Conservation (phyloP, 208 protist genomes). For the Tritrichomonas foetus region DNA sequence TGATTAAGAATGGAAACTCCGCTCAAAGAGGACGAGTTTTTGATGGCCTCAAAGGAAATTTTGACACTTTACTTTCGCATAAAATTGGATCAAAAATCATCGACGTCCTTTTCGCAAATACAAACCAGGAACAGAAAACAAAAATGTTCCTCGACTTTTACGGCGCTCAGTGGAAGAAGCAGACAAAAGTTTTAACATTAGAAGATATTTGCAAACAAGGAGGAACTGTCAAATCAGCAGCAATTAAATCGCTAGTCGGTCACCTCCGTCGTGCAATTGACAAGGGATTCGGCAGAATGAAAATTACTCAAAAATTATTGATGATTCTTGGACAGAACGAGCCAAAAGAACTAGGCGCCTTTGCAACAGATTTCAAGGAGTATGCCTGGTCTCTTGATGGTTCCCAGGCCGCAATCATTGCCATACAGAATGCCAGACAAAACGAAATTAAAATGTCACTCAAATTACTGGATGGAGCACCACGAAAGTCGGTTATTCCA, state of each 20-base stretch:
- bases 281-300: neutral
- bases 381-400: neutral
- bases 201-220: neutral
- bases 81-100: neutral
- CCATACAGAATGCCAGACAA: neutral
- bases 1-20: neutral
- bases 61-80: neutral
- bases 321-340: neutral
- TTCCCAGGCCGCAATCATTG: neutral
- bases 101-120: neutral
- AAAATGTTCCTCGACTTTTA: neutral
- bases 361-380: neutral
- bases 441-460: neutral
- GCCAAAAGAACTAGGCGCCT: neutral
- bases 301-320: neutral
- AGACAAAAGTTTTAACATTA: neutral
- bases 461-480: neutral
- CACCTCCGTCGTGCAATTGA: neutral
- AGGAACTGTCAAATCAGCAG: neutral
- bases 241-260: neutral
- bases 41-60: neutral
- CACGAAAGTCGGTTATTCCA: neutral
- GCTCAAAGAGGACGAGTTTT: neutral
- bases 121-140: neutral
- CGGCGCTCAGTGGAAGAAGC: neutral